Base-by-base conservation (phyloP, 2,329 filamentous ascomycete species). In the Bisporella sp. region DNA sequence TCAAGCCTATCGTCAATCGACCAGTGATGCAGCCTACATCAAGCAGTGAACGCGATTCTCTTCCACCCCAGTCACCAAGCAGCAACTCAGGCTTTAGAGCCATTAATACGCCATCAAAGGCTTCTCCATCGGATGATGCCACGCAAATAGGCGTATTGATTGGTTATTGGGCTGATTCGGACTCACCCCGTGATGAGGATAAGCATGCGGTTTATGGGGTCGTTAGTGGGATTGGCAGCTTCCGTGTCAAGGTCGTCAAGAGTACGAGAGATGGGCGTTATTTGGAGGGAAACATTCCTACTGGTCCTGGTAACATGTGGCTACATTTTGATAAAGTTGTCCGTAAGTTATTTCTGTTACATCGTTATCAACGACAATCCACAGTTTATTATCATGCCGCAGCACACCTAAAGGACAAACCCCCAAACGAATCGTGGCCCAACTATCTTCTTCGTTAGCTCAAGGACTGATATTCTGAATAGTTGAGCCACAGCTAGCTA, bases 181-280 rank as follows among this genome's bases (percentile, higher is more conserved):
- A 69, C 32, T 74, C 77, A 46, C 40, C 61, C 0, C 64, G 73
- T 2, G 61, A 68, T 2, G 66, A 67, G 9, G 73, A 84, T 59
- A 78, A 79, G 47, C 81, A 84, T 57, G 81, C 80, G 0, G 78
- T 84, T 0, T 80, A 78, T 48, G 81, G 81, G 4, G 81, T 84
- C 7, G 65, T 84, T 0, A 79, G 79, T 1, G 73, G 74, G 13
- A 82, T 82, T 49, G 79, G 83, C 55, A 82, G 81, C 74, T 84
- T 85, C 61, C 70, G 81, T 0, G 78, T 83, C 48, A 84, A 84
- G 62, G 70, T 84, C 0, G 73, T 79, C 1, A 71, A 77, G 5
- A 73, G 81, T 58, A 84, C 80, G 0, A 74, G 79, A 3, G 79
- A 83, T 58, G 81, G 81, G 3, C 74, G 77, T 0, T 73, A 72